Evolutionary conservation across 495 filamentous ascomycete genomes (phyloP).

Genomic region (Hypoxylon fragiforme): DNA sequence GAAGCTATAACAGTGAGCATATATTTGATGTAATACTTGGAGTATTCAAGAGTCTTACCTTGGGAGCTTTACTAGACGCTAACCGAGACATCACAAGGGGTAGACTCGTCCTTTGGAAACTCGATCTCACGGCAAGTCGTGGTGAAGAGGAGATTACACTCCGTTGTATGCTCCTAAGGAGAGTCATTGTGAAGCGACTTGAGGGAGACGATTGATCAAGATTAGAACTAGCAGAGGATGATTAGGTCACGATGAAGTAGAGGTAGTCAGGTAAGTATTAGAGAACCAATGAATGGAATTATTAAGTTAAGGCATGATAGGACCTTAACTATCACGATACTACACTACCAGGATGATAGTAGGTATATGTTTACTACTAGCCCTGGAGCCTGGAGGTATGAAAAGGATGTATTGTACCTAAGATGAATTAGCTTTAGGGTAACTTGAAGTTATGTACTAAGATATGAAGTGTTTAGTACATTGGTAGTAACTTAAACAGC

Average conservation of each 20-base stretch:
- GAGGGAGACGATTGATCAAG: conserved; percentile 1
- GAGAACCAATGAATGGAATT: too few species aligned
- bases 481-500: neutral
- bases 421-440: too few species aligned
- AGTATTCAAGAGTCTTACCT: too few species aligned
- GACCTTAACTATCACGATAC: conserved; percentile 5
- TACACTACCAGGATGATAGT: neutral
- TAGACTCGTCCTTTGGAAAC: conserved; percentile 43
- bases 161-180: conserved; percentile 40
- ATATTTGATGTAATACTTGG: too few species aligned
- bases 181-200: conserved; percentile 12
- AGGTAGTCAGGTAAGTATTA: neutral
- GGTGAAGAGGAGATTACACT: conserved; percentile 38
- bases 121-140: conserved; percentile 37
- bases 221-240: neutral
- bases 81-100: conserved; percentile 40
- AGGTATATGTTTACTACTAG: too few species aligned
- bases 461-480: neutral
- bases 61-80: conserved; percentile 50
- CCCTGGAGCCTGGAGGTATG: too few species aligned
- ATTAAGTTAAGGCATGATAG: neutral
- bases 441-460: too few species aligned
- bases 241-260: neutral
- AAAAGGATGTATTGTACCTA: too few species aligned
- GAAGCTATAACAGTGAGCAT: conserved; percentile 61